phyloP scores from a whole-genome alignment of 2,329 filamentous ascomycete species.

The Eurotiales sp. region DNA sequence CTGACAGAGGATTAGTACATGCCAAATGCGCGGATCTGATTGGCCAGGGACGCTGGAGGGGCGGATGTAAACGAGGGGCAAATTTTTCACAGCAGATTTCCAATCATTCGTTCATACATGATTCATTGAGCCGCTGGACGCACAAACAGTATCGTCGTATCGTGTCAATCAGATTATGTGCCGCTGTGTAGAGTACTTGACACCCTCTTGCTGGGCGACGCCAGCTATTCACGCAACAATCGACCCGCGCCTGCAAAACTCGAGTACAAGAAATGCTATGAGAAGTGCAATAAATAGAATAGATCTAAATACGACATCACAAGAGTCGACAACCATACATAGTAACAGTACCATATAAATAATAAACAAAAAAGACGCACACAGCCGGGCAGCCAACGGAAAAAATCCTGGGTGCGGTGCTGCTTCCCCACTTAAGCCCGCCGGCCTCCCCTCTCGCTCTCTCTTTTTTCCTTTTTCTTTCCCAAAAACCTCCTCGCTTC shows the following conservation, averaged over 20 bases:
- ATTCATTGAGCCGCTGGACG: not conserved
- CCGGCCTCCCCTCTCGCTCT: conserved; percentile 11
- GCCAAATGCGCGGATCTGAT: not conserved
- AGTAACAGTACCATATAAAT: no score
- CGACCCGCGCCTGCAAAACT: no score
- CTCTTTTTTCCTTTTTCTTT: conserved; percentile 9
- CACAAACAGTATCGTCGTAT: no score
- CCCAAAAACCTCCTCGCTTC: conserved; percentile 20
- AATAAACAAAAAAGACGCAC: not conserved
- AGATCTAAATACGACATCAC: no score
- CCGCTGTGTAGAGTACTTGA: no score
- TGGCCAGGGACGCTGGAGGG: conserved; percentile 3
- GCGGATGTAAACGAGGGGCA: conserved; percentile 13
- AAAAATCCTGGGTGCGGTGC: not conserved
- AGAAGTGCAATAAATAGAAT: no score
- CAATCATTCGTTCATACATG: not conserved
- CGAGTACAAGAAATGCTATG: no score
- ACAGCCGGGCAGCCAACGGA: not conserved
- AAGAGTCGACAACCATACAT: no score
- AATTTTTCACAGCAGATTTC: not conserved
- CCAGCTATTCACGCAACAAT: no score
- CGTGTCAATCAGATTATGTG: no score
- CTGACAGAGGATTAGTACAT: no score
- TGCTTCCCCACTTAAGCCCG: conserved; percentile 23
- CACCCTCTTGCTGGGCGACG: no score